These are phyloP conservation scores for Trichoderma afroharzianum DNA, from an alignment of 2,329 filamentous ascomycete genomes.

Conservation along the genomic window DNA sequence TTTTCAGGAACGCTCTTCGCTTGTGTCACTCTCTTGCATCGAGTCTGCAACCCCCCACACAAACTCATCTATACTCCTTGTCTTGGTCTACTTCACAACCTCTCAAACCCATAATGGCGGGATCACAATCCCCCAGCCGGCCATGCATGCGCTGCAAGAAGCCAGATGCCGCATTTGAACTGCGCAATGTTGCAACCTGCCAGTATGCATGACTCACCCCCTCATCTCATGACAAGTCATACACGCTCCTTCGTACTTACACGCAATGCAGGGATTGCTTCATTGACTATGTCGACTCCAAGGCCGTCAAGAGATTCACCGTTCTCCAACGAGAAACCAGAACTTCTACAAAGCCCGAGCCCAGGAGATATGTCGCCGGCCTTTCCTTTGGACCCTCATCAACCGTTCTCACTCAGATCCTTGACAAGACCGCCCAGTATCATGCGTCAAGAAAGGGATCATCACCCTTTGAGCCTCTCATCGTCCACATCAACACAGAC, in stretches of 20 bases:
- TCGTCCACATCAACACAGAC: constrained; percentile 53
- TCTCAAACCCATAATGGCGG: constrained; percentile 12
- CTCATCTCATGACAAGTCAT: background rate
- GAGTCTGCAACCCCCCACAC: background rate
- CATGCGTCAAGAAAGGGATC: constrained; percentile 63
- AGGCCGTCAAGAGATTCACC: constrained; percentile 70
- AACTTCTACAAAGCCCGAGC: constrained; percentile 31
- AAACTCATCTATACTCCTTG: background rate
- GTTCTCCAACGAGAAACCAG: constrained; percentile 45
- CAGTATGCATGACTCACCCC: constrained; percentile 24
- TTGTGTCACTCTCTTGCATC: background rate
- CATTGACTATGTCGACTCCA: constrained; percentile 69
- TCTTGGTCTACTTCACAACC: background rate
- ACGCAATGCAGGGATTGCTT: constrained; percentile 58
- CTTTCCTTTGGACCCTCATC: constrained; percentile 84
- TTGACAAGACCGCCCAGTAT: constrained; percentile 65
- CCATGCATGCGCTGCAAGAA: constrained; percentile 34
- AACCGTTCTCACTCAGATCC: constrained; percentile 68
- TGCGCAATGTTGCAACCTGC: constrained; percentile 33
- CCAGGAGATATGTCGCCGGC: constrained; percentile 62
- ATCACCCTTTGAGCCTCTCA: constrained; percentile 63
- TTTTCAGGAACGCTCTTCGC: background rate
- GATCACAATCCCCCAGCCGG: background rate
- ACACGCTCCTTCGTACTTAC: too few species aligned
- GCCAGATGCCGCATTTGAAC: constrained; percentile 27